phyloP scores from a whole-genome alignment of 441 rosid species.

The Viola pubescens region DNA sequence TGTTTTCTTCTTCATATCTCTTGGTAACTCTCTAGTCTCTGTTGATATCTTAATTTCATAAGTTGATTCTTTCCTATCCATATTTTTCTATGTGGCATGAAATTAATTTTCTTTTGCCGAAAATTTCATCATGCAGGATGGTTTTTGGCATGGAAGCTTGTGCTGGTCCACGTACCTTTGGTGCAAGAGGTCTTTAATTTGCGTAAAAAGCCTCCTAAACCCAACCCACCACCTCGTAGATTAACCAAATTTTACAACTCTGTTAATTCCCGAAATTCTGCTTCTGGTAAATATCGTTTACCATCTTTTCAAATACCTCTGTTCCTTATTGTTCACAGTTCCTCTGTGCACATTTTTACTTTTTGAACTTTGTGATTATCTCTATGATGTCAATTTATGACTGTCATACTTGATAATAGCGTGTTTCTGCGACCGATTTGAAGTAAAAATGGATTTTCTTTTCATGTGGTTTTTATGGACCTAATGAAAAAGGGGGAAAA shows the following conservation, averaged over 20 bases:
- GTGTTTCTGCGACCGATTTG: too few relatives aligned
- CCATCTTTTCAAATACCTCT: background rate
- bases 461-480: too few relatives aligned
- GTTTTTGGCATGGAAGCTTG: constrained; percentile 77
- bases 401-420: too few relatives aligned
- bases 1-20: constrained; percentile 43
- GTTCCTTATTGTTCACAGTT: background rate
- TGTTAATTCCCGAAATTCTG: constrained; percentile 22
- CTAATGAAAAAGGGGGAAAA: too few relatives aligned
- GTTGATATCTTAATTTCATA: background rate
- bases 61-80: background rate
- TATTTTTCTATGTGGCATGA: background rate
- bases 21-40: constrained; percentile 28
- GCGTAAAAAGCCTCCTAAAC: constrained; percentile 38
- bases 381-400: too few relatives aligned
- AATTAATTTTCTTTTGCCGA: background rate
- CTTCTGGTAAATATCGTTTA: constrained; percentile 22
- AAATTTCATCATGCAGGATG: constrained; percentile 41
- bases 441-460: too few relatives aligned
- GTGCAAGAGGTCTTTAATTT: constrained; percentile 77
- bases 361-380: too few relatives aligned
- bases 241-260: constrained; percentile 43
- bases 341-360: too few relatives aligned
- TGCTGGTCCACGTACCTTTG: constrained; percentile 71
- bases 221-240: constrained; percentile 43